Evolutionary conservation across 1,284 basidiomycete genomes (phyloP).

Genomic region (Meira nashicola): DNA sequence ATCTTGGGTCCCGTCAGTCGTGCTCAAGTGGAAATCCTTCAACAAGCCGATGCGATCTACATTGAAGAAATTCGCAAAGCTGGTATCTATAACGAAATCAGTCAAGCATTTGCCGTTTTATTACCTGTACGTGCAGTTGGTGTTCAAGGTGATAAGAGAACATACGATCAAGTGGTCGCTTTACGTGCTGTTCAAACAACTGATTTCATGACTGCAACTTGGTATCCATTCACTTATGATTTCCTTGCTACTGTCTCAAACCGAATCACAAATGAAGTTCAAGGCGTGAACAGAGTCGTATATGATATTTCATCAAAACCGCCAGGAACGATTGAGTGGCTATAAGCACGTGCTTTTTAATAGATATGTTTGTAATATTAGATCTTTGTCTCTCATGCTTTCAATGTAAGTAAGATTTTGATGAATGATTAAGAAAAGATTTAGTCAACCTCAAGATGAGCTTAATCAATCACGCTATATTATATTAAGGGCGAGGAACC

Average conservation of each 20-base stretch:
- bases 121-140: constrained; percentile 96
- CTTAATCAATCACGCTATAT: too few species aligned
- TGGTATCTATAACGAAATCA: constrained; percentile 85
- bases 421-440: too few species aligned
- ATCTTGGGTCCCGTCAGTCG: constrained; percentile 91
- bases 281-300: constrained; percentile 63
- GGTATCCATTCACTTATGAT: constrained; percentile 81
- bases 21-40: constrained; percentile 88
- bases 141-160: constrained; percentile 93
- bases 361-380: neutral
- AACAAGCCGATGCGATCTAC: constrained; percentile 91
- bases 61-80: constrained; percentile 95
- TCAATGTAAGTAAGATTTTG: too few species aligned
- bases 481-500: too few species aligned
- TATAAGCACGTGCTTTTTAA: constrained; percentile 18
- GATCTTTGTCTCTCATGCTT: neutral
- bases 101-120: constrained; percentile 94
- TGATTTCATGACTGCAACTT: constrained; percentile 53
- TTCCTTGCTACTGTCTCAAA: constrained; percentile 88
- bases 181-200: constrained; percentile 48
- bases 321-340: constrained; percentile 65
- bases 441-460: too few species aligned
- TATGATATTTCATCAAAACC: constrained; percentile 93
- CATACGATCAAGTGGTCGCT: constrained; percentile 80
- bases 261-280: constrained; percentile 94